phyloP scores from a whole-genome alignment of 179 eudicot genomes.

The Pouteria campechiana region DNA sequence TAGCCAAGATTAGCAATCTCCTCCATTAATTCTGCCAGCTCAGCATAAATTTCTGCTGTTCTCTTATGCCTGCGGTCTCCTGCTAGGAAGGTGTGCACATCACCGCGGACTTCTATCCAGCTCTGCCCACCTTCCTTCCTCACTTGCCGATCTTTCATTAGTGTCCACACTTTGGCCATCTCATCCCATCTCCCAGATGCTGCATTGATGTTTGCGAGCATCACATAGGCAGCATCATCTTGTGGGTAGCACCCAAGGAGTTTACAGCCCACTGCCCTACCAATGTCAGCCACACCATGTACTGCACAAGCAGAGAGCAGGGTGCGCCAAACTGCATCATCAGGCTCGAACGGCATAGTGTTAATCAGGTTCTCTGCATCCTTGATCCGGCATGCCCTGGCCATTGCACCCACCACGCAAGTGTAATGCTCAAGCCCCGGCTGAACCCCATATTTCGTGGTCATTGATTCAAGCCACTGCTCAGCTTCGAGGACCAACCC shows the following conservation, averaged over 20 bases:
- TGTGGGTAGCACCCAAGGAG: slow-evolving; percentile 34
- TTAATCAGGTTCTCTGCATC: slow-evolving; percentile 45
- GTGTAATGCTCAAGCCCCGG: slow-evolving; percentile 57
- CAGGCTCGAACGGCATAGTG: slow-evolving; percentile 44
- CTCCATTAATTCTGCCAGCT: slow-evolving; percentile 36
- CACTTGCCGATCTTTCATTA: slow-evolving; percentile 41
- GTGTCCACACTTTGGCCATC: slow-evolving; percentile 35
- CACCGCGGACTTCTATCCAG: slow-evolving; percentile 56
- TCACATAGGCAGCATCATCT: slow-evolving; percentile 65
- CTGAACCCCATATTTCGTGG: slow-evolving; percentile 15
- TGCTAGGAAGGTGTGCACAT: slow-evolving; percentile 41
- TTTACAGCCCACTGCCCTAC: slow-evolving; percentile 36
- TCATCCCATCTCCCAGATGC: slow-evolving; percentile 39
- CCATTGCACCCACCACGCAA: slow-evolving; percentile 48
- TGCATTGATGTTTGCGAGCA: slow-evolving; percentile 40
- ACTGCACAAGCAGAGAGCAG: slow-evolving; percentile 36
- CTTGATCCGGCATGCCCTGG: slow-evolving; percentile 37
- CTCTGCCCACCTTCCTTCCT: slow-evolving; percentile 56
- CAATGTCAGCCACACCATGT: slow-evolving; percentile 30
- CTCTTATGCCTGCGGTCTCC: slow-evolving; percentile 36
- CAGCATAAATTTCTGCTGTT: slow-evolving; percentile 30
- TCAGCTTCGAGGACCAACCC: slow-evolving; percentile 36
- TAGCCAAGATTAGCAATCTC: slow-evolving; percentile 42
- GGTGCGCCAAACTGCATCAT: slow-evolving; percentile 56
- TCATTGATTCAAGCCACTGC: slow-evolving; percentile 32